phyloP scores from a whole-genome alignment of 768 basidiomycete genomes.

The Naematelia encephala region DNA sequence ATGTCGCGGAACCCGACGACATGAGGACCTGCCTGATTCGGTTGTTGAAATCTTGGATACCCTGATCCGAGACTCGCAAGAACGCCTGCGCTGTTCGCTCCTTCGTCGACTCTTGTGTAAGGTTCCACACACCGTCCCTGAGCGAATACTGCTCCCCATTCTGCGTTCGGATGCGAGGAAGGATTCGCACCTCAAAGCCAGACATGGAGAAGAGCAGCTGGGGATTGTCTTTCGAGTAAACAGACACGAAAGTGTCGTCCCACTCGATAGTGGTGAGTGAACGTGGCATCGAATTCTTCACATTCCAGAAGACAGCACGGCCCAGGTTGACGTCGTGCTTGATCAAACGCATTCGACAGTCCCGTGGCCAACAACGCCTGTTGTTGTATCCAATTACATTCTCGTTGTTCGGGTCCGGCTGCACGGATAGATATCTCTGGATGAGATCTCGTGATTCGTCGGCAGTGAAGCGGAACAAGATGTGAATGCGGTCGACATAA shows the following conservation, averaged over 20 bases:
- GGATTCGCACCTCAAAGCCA: conserved; percentile 96
- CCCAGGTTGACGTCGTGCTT: conserved; percentile 99
- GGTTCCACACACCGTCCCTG: conserved; percentile 93
- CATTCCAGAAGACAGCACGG: conserved; percentile 98
- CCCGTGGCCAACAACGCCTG: conserved; percentile 98
- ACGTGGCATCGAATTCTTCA: conserved; percentile 91
- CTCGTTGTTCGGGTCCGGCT: conserved; percentile 96
- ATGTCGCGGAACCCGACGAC: conserved; percentile 97
- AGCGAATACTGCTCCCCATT: conserved; percentile 95
- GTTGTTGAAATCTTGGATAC: conserved; percentile 97
- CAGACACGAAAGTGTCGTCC: conserved; percentile 96
- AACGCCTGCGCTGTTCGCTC: conserved; percentile 97
- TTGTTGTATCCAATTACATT: conserved; percentile 98
- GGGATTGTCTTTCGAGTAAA: conserved; percentile 96
- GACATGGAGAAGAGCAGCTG: conserved; percentile 97
- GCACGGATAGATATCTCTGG: conserved; percentile 93
- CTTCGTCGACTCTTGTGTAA: conserved; percentile 95
- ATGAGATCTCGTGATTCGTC: conserved; percentile 97
- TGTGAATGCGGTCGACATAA: conserved; percentile 90
- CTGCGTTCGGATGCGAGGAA: conserved; percentile 93
- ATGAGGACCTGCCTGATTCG: conserved; percentile 88
- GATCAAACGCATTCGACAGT: conserved; percentile 97
- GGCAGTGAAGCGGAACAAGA: conserved; percentile 95
- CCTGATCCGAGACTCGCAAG: conserved; percentile 94
- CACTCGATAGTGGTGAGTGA: conserved; percentile 98